Evolutionary conservation across 257 asterid genomes (phyloP), one percentile per base, ranked within the genome.

Genomic region (Solanum sitiens): DNA sequence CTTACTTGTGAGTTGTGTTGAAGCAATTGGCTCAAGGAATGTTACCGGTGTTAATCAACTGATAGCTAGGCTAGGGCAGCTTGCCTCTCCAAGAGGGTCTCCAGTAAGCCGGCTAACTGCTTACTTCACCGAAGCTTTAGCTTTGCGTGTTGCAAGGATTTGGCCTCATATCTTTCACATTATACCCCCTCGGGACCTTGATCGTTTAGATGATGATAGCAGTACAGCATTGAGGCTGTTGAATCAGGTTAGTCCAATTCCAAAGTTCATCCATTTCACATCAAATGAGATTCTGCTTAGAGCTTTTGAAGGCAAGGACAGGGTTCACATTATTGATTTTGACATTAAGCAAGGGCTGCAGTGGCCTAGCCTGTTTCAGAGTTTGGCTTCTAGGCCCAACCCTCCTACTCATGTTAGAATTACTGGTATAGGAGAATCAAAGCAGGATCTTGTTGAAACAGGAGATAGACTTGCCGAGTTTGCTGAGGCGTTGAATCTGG

Each of bases 321-420:
- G 95, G 80, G 95, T 97, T 45, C 99, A 97, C 90, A 92, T 97
- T 16, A 97, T 97, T 27, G 99, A 97, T 89, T 95, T 97, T 37
- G 99, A 96, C 89, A 89, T 95, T 16, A 95, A 94, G 91, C 99
- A 96, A 90, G 99, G 99, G 6, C 87, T 97, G 87, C 99, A 97
- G 83, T 97, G 99, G 99, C 98, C 99, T 21, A 90, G 98, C 74
- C 56, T 97, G 87, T 93, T 97, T 59, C 99, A 97, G 88, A 97
- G 99, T 86, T 90, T 97, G 92, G 98, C 98, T 50, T 89, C 94
- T 3, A 90, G 98, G 92, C 39, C 90, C 12, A 87, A 86, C 68
- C 98, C 99, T 71, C 98, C 98, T 2, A 89, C 92, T 91, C 99
- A 96, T 80, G 93, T 97, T 2, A 94, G 99, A 87, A 92, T 97